A percentile compares a stretch with the other conserved stretches of the same genome.
phyloP scores from a whole-genome alignment of 345 rosid species.

The Passiflora organensis region DNA sequence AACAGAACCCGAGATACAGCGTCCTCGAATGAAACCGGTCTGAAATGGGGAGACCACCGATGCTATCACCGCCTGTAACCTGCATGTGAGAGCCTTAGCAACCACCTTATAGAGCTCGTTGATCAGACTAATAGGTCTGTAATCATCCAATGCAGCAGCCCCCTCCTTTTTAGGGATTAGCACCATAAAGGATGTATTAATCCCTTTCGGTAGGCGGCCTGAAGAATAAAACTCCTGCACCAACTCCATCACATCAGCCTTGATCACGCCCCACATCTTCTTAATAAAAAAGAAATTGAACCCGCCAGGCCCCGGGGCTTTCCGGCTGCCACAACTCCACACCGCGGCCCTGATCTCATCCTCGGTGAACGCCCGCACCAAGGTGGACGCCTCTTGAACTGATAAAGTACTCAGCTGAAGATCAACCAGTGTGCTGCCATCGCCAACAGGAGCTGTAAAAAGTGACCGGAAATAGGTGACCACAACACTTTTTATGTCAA shows the following conservation, averaged over 20 bases:
- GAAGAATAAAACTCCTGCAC: background rate
- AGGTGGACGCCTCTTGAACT: background rate
- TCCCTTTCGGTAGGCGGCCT: background rate
- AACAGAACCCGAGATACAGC: background rate
- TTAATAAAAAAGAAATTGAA: background rate
- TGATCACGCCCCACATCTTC: background rate
- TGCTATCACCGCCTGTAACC: background rate
- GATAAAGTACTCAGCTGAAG: background rate
- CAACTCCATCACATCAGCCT: background rate
- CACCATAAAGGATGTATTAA: no score
- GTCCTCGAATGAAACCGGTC: background rate
- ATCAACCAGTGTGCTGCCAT: background rate
- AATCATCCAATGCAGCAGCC: background rate
- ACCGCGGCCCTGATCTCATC: background rate
- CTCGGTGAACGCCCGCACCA: background rate
- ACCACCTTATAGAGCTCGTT: background rate
- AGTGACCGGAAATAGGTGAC: background rate
- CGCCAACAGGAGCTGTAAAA: background rate
- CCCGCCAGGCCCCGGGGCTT: slow-evolving; percentile 3
- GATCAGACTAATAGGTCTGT: background rate
- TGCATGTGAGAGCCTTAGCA: background rate
- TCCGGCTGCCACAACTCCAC: background rate
- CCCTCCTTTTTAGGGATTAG: background rate
- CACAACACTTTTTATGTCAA: no score
- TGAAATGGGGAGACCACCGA: background rate